These are phyloP conservation scores for Aspergillus hortae DNA, from an alignment of 2,329 filamentous ascomycete species.

Conservation along the genomic window DNA sequence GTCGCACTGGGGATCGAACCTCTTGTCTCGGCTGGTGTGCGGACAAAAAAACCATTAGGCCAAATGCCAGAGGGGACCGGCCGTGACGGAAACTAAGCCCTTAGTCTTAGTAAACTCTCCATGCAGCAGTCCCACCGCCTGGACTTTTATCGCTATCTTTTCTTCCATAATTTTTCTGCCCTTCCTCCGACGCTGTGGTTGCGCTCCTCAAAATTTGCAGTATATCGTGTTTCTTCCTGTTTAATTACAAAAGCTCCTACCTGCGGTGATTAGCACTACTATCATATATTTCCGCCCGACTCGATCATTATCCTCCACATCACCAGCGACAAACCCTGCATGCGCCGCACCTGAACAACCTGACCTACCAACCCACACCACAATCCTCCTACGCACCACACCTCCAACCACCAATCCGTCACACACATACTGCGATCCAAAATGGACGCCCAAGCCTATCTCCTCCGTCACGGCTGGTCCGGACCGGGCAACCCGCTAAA, in stretches of 20 bases:
- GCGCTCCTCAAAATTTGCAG: not conserved
- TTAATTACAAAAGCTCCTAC: no score
- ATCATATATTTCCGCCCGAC: no score
- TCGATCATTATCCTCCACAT: not conserved
- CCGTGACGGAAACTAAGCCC: no score
- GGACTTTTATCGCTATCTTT: slow-evolving; percentile 5
- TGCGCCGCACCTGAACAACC: not conserved
- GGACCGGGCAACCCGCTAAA: slow-evolving; percentile 87
- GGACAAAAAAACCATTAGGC: no score
- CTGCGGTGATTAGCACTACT: no score
- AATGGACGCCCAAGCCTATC: slow-evolving; percentile 83
- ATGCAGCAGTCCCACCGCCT: slow-evolving; percentile 5
- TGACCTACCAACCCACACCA: not conserved
- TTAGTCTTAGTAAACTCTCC: not conserved
- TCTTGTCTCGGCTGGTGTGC: not conserved
- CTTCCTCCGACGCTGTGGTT: not conserved
- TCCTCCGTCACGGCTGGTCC: slow-evolving; percentile 84
- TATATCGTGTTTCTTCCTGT: not conserved
- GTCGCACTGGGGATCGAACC: slow-evolving; percentile 24
- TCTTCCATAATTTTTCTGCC: not conserved
- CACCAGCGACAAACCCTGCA: not conserved
- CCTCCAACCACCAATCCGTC: not conserved
- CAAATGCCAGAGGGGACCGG: no score
- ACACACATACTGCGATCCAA: not conserved
- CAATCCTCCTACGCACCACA: not conserved